A percentile compares a stretch with the other conserved stretches of the same genome.
phyloP scores from a whole-genome alignment of 179 eudicot species.

The Silene noctiflora region DNA sequence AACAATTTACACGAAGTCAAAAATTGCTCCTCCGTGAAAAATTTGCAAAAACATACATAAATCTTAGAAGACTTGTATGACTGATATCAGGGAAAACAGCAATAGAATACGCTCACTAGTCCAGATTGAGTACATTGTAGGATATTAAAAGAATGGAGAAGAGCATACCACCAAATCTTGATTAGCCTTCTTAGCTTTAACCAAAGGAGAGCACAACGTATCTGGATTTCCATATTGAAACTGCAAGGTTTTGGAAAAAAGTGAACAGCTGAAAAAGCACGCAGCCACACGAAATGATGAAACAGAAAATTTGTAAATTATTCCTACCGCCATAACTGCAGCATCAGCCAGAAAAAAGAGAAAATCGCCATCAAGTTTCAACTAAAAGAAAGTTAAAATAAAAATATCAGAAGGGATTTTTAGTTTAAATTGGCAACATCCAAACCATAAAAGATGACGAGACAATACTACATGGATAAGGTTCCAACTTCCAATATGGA shows the following conservation, averaged over 20 bases:
- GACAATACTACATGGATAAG: neutral
- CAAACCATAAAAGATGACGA: neutral
- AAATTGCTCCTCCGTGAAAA: neutral
- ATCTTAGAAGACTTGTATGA: neutral
- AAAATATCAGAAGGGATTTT: neutral
- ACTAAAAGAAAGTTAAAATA: constrained; percentile 39
- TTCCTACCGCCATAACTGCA: constrained; percentile 76
- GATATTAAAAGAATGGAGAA: neutral
- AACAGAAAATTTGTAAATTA: neutral
- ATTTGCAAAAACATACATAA: neutral
- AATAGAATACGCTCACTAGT: neutral
- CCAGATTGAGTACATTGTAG: neutral
- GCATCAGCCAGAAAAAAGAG: constrained; percentile 88
- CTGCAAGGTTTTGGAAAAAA: constrained; percentile 37
- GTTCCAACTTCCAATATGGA: neutral
- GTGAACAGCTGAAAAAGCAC: constrained; percentile 17
- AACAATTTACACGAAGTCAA: neutral
- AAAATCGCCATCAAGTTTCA: constrained; percentile 76
- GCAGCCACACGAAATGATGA: constrained; percentile 6
- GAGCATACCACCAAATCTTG: constrained; percentile 75
- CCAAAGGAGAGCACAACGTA: constrained; percentile 67
- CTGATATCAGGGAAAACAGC: neutral
- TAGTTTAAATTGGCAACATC: neutral
- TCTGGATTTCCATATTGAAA: constrained; percentile 98
- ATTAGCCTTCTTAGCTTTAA: constrained; percentile 69